Evolutionary conservation across 768 basidiomycete genomes (phyloP), one percentile per base, ranked within the genome.

Genomic region (Mycena epipterygia): DNA sequence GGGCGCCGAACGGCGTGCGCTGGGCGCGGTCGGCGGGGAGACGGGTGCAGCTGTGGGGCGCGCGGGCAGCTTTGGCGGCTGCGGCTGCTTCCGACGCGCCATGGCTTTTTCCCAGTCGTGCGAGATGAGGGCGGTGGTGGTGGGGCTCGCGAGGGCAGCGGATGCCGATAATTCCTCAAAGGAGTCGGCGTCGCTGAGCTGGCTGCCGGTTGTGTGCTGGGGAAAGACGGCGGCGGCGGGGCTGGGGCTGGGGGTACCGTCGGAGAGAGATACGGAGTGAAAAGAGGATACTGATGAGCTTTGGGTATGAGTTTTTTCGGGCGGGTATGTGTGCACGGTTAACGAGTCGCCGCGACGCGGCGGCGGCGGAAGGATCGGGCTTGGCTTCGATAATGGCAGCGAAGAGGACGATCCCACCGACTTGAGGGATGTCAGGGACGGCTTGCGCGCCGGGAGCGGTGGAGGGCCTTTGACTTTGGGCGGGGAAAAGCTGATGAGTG

Each of bases 201-300:
- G 76, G 48, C 70, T 81, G 55, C 61, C 70, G 14, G 73, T 76
- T 41, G 57, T 69, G 61, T 73, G 68, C 25, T 73, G 58, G 13
- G 58, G 58, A 11, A 59, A 59, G 1, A 17, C 27, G 21, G 58
- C 9, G 8, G 58, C 46, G 2, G 29, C n/a, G 41, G 76, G 82
- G 81, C 64, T 84, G 81, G 51, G 84, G 74, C 74, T 81, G 70
- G 51, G 84, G 74, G 74, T 81, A 70, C 91, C 90, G 9, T 91
- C 92, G 1, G 93, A 94, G 21, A 95, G 85, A 2, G 93, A 95
- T 29, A 95, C 91, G 3, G 93, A 94, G 74, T 94, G 93, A 70
- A 95, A 94, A 32, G 93, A 95, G 3, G 93, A 94, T 42, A 93
- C 87, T 55, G 93, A 95, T 1, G 92, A 93, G 3, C 86, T 87